Evolutionary conservation across 208 protist species (phyloP).

Genomic region (Blechomonas ayalai): DNA sequence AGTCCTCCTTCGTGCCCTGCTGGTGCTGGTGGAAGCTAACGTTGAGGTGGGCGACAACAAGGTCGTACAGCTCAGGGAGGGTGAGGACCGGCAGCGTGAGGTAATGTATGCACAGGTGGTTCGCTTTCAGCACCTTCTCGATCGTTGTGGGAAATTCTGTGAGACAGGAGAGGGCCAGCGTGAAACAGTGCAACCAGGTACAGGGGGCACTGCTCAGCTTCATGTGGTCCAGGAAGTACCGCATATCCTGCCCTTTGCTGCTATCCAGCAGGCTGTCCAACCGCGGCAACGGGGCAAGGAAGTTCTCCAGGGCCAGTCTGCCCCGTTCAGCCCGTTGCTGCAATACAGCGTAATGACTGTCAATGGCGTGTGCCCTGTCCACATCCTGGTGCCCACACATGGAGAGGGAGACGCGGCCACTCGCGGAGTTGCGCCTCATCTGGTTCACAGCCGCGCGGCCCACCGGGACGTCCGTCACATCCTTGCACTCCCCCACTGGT

Average conservation of each 20-base stretch:
- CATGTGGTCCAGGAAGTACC: conserved; percentile 27
- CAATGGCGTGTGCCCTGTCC: conserved; percentile 19
- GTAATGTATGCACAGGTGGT: conserved; percentile 79
- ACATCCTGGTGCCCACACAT: background rate
- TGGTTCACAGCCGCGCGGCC: background rate
- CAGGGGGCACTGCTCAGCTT: conserved; percentile 54
- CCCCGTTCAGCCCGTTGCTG: conserved; percentile 24
- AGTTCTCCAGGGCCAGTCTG: conserved; percentile 35
- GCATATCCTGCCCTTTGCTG: conserved; percentile 17
- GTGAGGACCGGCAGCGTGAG: conserved; percentile 73
- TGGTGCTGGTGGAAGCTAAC: conserved; percentile 32
- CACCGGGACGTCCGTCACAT: background rate
- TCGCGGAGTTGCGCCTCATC: background rate
- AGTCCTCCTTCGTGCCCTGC: conserved; percentile 11
- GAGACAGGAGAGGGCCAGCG: conserved; percentile 73
- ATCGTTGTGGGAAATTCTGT: conserved; percentile 54
- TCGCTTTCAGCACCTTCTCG: conserved; percentile 74
- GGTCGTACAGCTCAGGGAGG: conserved; percentile 78
- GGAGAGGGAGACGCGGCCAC: background rate
- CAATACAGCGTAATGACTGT: conserved; percentile 14
- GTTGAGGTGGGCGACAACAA: conserved; percentile 75
- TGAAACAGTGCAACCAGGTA: conserved; percentile 70
- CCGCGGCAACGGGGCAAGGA: conserved; percentile 46
- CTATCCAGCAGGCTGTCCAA: conserved; percentile 22
- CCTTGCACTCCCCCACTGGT: background rate